Evolutionary conservation across 768 basidiomycete species (phyloP).

Genomic region (Boletales sp.): DNA sequence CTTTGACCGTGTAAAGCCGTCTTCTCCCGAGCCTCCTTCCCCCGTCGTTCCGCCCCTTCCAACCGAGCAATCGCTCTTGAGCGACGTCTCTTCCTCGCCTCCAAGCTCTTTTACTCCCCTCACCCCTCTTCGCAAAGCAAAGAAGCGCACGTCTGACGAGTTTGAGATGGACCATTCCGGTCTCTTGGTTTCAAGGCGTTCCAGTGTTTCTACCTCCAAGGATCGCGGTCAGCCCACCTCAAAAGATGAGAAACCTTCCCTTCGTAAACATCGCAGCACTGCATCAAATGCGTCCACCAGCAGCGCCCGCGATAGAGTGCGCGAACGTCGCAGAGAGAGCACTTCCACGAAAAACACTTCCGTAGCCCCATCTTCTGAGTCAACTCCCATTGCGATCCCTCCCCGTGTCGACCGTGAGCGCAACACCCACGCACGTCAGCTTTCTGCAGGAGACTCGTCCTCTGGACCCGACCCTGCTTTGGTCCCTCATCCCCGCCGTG

Average conservation of each 20-base stretch:
- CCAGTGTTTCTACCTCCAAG: constrained; percentile 28
- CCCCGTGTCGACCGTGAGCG: constrained; percentile 25
- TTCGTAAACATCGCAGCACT: constrained; percentile 71
- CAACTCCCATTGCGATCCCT: constrained; percentile 23
- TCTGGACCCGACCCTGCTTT: constrained; percentile 51
- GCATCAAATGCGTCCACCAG: constrained; percentile 46
- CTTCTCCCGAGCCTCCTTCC: constrained; percentile 26
- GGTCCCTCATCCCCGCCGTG: constrained; percentile 49
- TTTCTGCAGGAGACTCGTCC: constrained; percentile 65
- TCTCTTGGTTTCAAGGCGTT: constrained; percentile 50
- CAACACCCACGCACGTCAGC: constrained; percentile 57
- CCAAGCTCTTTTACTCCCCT: constrained; percentile 58
- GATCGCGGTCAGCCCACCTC: constrained; percentile 21
- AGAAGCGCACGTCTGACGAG: constrained; percentile 78
- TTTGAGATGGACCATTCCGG: constrained; percentile 77
- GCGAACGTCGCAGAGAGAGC: constrained; percentile 57
- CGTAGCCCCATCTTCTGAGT: constrained; percentile 10
- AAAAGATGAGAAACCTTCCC: constrained; percentile 49
- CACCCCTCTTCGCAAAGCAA: constrained; percentile 49
- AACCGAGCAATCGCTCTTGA: constrained; percentile 29
- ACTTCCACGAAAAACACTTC: constrained; percentile 25
- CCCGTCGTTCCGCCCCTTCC: constrained; percentile 30
- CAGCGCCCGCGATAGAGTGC: constrained; percentile 41
- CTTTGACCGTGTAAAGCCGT: constrained; percentile 29
- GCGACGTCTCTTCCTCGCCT: constrained; percentile 39